phyloP scores from a whole-genome alignment of 2,329 filamentous ascomycete genomes.

The Aspergillus alliaceus region DNA sequence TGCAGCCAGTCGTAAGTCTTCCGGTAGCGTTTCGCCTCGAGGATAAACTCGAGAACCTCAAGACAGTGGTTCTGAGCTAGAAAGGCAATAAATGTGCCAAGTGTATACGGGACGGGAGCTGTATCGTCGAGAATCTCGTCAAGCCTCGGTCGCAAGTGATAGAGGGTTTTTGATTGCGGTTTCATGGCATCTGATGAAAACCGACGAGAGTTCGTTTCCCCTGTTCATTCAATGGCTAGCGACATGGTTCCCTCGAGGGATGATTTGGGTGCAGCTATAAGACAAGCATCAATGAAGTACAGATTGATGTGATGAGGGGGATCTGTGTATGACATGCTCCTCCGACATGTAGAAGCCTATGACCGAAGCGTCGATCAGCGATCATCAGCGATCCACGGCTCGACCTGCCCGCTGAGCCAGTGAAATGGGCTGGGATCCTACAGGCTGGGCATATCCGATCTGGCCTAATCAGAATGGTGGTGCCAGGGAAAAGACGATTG shows the following conservation, averaged over 20 bases:
- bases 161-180: neutral
- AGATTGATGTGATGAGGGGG: neutral
- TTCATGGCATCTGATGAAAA: neutral
- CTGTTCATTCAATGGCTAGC: neutral
- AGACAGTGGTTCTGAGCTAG: conserved; percentile 90
- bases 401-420: neutral
- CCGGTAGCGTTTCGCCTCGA: conserved; percentile 81
- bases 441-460: neutral
- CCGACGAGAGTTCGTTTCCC: neutral
- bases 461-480: conserved; percentile 18
- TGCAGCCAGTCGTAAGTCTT: conserved; percentile 53
- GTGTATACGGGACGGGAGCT: conserved; percentile 79
- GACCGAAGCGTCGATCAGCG: neutral
- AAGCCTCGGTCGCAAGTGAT: conserved; percentile 62
- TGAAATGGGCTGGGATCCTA: neutral
- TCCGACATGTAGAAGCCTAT: neutral
- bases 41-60: conserved; percentile 89
- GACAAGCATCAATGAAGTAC: too few species aligned
- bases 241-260: neutral
- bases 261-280: too few species aligned
- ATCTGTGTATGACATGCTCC: neutral
- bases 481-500: conserved; percentile 31
- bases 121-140: conserved; percentile 80
- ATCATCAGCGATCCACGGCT: neutral
- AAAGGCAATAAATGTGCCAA: conserved; percentile 87